Evolutionary conservation across 2,329 filamentous ascomycete species (phyloP).

Genomic region (Xylaria sp.): DNA sequence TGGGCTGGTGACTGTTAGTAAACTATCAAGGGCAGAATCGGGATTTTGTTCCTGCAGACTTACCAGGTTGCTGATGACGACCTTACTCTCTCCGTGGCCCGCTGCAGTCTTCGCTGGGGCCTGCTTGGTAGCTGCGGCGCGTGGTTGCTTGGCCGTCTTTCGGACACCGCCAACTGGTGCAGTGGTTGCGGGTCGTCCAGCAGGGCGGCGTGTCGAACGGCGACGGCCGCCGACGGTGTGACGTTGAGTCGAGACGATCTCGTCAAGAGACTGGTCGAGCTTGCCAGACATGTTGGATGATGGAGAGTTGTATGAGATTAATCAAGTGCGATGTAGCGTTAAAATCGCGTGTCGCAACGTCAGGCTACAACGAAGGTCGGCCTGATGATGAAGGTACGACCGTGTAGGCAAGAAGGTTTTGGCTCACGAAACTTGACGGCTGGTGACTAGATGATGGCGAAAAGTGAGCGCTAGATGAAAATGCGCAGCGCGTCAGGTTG

Average conservation of each 20-base stretch:
- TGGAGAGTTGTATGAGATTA: slow-evolving; percentile 53
- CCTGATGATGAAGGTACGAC: slow-evolving; percentile 14
- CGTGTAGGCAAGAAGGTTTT: slow-evolving; percentile 8
- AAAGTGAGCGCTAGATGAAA: slow-evolving; percentile 3
- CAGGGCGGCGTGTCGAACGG: slow-evolving; percentile 52
- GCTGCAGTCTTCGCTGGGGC: slow-evolving; percentile 66
- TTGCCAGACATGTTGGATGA: slow-evolving; percentile 80
- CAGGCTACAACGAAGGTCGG: slow-evolving; percentile 20
- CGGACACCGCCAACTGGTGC: slow-evolving; percentile 84
- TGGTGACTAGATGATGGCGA: slow-evolving; percentile 8
- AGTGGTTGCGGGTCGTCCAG: slow-evolving; percentile 57
- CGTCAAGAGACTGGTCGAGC: slow-evolving; percentile 95
- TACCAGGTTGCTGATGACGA: slow-evolving; percentile 98
- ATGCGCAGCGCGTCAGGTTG: slow-evolving; percentile 3
- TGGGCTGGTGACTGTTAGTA: slow-evolving; percentile 63
- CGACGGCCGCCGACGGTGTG: slow-evolving; percentile 59
- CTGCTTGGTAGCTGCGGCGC: slow-evolving; percentile 61
- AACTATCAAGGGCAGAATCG: slow-evolving; percentile 7
- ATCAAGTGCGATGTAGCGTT: slow-evolving; percentile 27
- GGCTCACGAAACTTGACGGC: slow-evolving; percentile 8
- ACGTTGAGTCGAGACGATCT: slow-evolving; percentile 84
- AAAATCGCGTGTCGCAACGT: slow-evolving; percentile 33
- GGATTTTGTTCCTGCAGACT: slow-evolving; percentile 42
- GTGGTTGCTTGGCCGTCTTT: slow-evolving; percentile 70
- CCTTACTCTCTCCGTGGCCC: slow-evolving; percentile 80